Evolutionary conservation across 176 grass and related monocot species (phyloP), one percentile per base, ranked within the genome.

Genomic region (Carex pumila): DNA sequence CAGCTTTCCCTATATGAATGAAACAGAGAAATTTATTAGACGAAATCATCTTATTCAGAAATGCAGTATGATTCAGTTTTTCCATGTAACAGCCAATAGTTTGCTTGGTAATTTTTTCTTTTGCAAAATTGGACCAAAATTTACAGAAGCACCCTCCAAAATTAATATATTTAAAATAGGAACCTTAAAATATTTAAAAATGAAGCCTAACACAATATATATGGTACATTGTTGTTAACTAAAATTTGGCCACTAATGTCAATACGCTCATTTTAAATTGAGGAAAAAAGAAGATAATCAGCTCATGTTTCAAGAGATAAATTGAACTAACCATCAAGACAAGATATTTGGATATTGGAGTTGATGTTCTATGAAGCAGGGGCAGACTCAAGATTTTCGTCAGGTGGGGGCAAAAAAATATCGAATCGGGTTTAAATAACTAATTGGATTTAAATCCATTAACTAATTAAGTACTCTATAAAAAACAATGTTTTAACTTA

Each of bases 1-100:
- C 80, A 97, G 88, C 79, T 65, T 97, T 84, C 94, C 94, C 94
- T 97, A 79, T 57, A 78, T 56, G 12, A 78, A 31, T n/a, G 80
- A 41, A 79, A 77, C 86, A 29, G 47, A 53, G 79, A 81, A 32
- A 13, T 62, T 81, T 52, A 69, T 55, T 52, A 82, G 69, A 65
- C 11, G 12, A 57, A 55, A 78, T 57, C 11, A 7, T 22, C 22
- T 25, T 56, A 57, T 56, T 56, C 73, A 57, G 22, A 57, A 74
- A 54, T 34, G 6, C 34, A 78, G 12, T 10, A 18, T 71, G 37
- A 57, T 18, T 34, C 57, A 47, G 18, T 56, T 31, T 76, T 76
- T 54, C 5, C 12, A 30, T 74, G 8, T 14, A 30, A 76, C 6
- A 55, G 4, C 5, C 10, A 53, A 74, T 13, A 53, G 29, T 45